Evolutionary conservation across 169 alveolate genomes (phyloP), one percentile per base, ranked within the genome.

Genomic region (Plasmodium cynomolgi): DNA sequence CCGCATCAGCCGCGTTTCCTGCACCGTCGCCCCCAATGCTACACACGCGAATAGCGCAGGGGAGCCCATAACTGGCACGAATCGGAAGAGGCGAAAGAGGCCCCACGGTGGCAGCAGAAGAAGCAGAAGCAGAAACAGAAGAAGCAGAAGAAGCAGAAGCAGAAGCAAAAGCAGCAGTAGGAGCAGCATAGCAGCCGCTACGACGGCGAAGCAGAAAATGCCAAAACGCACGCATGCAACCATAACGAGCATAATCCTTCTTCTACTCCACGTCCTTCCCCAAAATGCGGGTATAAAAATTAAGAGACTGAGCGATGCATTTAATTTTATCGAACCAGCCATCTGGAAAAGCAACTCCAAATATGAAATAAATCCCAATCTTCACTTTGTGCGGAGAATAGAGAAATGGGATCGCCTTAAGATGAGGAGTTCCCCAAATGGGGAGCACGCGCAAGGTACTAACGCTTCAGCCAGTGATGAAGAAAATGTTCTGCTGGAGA

Each of bases 301-400:
- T 29, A 74, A 50, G 62, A 86, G 73, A 34, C 31, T 86, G 39
- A 17, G 71, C 47, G 93, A 86, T 7, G 79, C 72, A 9, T 86
- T 86, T 13, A 71, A 62, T 86, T 86, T 86, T 86, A 75, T 86
- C 23, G 71, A 86, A 58, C 93, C 93, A 23, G 41, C 33, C 29
- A 54, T 75, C 17, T 75, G 80, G 31, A 71, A 23, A 20, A 56
- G 58, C 17, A 34, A 8, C 62, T 75, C 93, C 17, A 86, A 75
- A 56, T 86, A 86, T 77, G 54, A 77, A 54, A n/a, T 86, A 75
- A 86, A 58, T 50, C 17, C 71, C 23, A 50, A 34, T 26, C 81
- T 86, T 15, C 26, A 29, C 41, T 17, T 33, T 54, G 29, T 86
- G 44, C 58, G 81, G 39, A 86, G 68, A 39, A 86, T 34, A 58